Conservation (phyloP, 257 asterid species). For the Gentiana straminea region DNA sequence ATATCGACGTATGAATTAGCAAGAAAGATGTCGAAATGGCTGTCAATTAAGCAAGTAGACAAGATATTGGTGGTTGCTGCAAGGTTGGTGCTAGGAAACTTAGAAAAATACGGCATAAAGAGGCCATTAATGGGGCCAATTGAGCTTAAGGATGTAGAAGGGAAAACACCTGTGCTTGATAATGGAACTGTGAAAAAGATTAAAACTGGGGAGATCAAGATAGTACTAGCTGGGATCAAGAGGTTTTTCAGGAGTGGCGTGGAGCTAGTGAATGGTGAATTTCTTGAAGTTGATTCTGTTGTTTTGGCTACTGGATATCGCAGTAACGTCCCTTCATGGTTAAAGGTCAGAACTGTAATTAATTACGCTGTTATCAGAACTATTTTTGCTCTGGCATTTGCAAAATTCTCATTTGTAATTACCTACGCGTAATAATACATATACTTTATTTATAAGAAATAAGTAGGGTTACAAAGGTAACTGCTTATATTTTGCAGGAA, state of each 20-base stretch:
- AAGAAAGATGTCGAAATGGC: constrained; percentile 49
- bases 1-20: constrained; percentile 62
- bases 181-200: constrained; percentile 65
- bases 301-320: constrained; percentile 83
- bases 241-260: constrained; percentile 46
- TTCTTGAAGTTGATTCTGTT: constrained; percentile 54
- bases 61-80: constrained; percentile 43
- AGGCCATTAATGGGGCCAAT: constrained; percentile 73
- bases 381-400: too few species aligned
- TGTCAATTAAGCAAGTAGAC: constrained; percentile 73
- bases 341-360: constrained; percentile 41
- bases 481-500: constrained; percentile 29
- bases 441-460: too few species aligned
- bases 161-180: constrained; percentile 88
- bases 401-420: too few species aligned
- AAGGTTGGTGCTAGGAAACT: constrained; percentile 52
- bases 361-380: too few species aligned
- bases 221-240: constrained; percentile 61
- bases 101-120: constrained; percentile 56
- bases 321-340: constrained; percentile 93
- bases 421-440: too few species aligned
- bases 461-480: too few species aligned
- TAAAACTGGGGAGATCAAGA: constrained; percentile 61
- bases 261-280: constrained; percentile 54
- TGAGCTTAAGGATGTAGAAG: constrained; percentile 56